These are phyloP conservation scores for Phytophthora capsici DNA, from an alignment of 352 stramenopile genomes.

Conservation along the genomic window DNA sequence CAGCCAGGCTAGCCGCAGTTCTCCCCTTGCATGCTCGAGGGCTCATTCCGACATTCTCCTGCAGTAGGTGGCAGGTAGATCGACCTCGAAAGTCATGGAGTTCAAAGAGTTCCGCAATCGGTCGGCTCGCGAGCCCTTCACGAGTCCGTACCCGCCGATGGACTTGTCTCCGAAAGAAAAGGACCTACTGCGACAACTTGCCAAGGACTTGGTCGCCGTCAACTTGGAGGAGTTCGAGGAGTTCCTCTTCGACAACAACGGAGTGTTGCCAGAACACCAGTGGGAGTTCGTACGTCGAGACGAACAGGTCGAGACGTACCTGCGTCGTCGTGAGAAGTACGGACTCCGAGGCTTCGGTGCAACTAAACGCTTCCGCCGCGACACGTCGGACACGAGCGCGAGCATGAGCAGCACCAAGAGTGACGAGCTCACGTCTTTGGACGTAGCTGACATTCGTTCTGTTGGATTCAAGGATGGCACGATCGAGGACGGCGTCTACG, in stretches of 20 bases:
- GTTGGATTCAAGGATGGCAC: slow-evolving; percentile 34
- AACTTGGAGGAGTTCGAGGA: slow-evolving; percentile 37
- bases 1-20: slow-evolving; percentile 5
- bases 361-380: slow-evolving; percentile 30
- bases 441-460: slow-evolving; percentile 34
- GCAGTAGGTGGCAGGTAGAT: neutral
- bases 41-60: slow-evolving; percentile 30
- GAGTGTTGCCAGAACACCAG: slow-evolving; percentile 22
- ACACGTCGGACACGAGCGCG: slow-evolving; percentile 27
- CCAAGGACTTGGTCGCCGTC: slow-evolving; percentile 31
- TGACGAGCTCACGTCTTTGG: slow-evolving; percentile 32
- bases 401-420: slow-evolving; percentile 37
- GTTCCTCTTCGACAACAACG: slow-evolving; percentile 35
- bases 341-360: slow-evolving; percentile 29
- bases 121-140: slow-evolving; percentile 25
- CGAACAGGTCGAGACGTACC: slow-evolving; percentile 35
- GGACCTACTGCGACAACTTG: slow-evolving; percentile 29
- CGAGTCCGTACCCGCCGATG: slow-evolving; percentile 36
- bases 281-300: slow-evolving; percentile 37
- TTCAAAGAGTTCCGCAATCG: slow-evolving; percentile 35
- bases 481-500: slow-evolving; percentile 42
- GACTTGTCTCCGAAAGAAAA: slow-evolving; percentile 25
- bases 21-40: slow-evolving; percentile 4
- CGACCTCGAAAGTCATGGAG: slow-evolving; percentile 25
- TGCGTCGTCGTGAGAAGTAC: slow-evolving; percentile 35